Base-by-base conservation (phyloP, 306 rosid species). In the Sesbania bispinosa region DNA sequence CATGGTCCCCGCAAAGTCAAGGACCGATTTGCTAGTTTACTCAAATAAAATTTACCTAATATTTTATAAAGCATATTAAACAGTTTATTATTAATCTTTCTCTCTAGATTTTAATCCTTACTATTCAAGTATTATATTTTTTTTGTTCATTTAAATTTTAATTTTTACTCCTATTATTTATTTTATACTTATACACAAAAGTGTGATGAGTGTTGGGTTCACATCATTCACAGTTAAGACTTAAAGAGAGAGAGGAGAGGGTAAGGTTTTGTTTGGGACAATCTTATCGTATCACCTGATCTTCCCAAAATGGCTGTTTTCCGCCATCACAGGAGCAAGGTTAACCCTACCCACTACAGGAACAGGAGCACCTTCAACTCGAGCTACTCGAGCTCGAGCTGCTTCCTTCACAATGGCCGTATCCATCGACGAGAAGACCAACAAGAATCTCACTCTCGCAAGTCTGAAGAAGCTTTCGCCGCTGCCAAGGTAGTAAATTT, bases 401-500 rank as follows among this genome's bases (percentile, higher is more conserved):
- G 84, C 23, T 62, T 58, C 67, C 4, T 45, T 89, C 38, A 79
- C 62, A 71, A 86, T 91, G 99, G 83, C 99, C 2, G 88, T 88
- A 4, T 87, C 99, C 5, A 78, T 83, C 50, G 96, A 94, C 62
- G 78, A 76, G 75, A 85, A 87, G 81, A 57, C 79, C 53, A 79
- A 72, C 77, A 89, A 81, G 81, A 89, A 78, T 23, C 92, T 85
- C 83, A 82, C 72, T 33, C 92, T n/a, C 64, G 80, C 16, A 94
- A 94, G 43, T 94, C 99, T 2, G 87, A 91, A 72, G 90, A 89
- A 77, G 97, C 96, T 61, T 91, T 94, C 85, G 75, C 89, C 62
- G 92, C 88, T 4, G 97, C 99, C 64, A 88, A 91, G 92, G 98
- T 88, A n/a, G n/a, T n/a, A n/a, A n/a, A n/a, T n/a, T 77, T 41